A percentile compares a stretch with the other conserved stretches of the same genome.
Evolutionary conservation across 495 filamentous ascomycete species (phyloP).

Genomic region (Xylaria castorea): DNA sequence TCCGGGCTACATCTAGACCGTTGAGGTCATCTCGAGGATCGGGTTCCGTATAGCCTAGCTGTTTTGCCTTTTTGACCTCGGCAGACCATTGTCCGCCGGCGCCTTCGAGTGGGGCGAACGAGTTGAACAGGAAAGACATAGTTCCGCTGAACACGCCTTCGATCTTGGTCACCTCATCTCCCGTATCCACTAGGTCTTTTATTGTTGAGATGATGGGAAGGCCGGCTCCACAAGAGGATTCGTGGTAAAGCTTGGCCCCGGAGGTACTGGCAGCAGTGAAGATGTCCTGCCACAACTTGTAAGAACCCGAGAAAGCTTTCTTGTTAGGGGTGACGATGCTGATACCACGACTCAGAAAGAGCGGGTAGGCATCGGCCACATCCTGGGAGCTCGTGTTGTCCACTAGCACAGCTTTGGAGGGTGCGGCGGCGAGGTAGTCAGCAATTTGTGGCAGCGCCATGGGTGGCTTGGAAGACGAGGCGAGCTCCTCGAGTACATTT

Average conservation of each 20-base stretch:
- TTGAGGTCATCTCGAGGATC: slow-evolving; percentile 96
- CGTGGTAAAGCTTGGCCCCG: slow-evolving; percentile 85
- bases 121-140: slow-evolving; percentile 96
- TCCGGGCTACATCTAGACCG: slow-evolving; percentile 94
- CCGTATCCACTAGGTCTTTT: slow-evolving; percentile 86
- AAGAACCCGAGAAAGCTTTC: slow-evolving; percentile 85
- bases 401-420: slow-evolving; percentile 77
- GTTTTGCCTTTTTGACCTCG: slow-evolving; percentile 88
- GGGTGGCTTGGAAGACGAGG: slow-evolving; percentile 62
- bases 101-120: slow-evolving; percentile 78
- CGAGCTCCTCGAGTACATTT: slow-evolving; percentile 61
- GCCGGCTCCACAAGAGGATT: slow-evolving; percentile 90
- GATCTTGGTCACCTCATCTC: slow-evolving; percentile 84
- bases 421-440: slow-evolving; percentile 71
- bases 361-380: slow-evolving; percentile 79
- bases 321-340: slow-evolving; percentile 96
- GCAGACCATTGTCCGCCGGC: slow-evolving; percentile 79
- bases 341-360: slow-evolving; percentile 78
- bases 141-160: slow-evolving; percentile 98
- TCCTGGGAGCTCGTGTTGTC: slow-evolving; percentile 92
- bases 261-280: slow-evolving; percentile 66
- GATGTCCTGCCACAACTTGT: slow-evolving; percentile 82
- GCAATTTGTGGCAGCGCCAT: slow-evolving; percentile 70
- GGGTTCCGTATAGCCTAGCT: slow-evolving; percentile 95
- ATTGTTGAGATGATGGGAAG: slow-evolving; percentile 91